These are phyloP conservation scores for Crithidia thermophila DNA, from an alignment of 208 protist species.

Conservation along the genomic window DNA sequence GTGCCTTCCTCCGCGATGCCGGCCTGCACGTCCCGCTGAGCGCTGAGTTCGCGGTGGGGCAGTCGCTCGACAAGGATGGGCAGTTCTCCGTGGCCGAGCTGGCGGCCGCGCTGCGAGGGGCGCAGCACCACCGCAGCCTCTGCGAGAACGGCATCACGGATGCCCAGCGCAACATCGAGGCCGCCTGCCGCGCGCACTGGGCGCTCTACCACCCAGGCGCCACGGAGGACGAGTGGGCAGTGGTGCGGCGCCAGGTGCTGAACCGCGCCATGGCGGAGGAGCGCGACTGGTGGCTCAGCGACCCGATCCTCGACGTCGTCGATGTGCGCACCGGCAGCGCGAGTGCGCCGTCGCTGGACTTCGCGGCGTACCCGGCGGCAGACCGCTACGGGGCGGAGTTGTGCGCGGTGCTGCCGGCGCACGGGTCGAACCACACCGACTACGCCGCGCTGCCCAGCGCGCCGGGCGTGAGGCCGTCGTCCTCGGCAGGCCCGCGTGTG, in stretches of 20 bases:
- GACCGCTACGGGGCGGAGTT: slow-evolving; percentile 76
- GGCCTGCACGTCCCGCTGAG: slow-evolving; percentile 76
- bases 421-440: slow-evolving; percentile 35
- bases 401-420: slow-evolving; percentile 55
- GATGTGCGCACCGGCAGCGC: slow-evolving; percentile 52
- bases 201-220: slow-evolving; percentile 76
- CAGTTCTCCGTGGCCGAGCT: slow-evolving; percentile 56
- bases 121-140: slow-evolving; percentile 48
- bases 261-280: slow-evolving; percentile 55
- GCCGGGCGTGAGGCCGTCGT: neutral
- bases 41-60: slow-evolving; percentile 79
- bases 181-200: slow-evolving; percentile 67
- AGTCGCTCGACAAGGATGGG: slow-evolving; percentile 62
- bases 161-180: slow-evolving; percentile 57
- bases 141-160: slow-evolving; percentile 61
- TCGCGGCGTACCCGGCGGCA: slow-evolving; percentile 46
- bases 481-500: slow-evolving; percentile 12
- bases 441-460: slow-evolving; percentile 21
- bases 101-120: slow-evolving; percentile 40
- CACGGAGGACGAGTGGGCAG: slow-evolving; percentile 78
- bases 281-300: slow-evolving; percentile 83
- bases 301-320: slow-evolving; percentile 73
- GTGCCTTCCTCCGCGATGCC: slow-evolving; percentile 66
- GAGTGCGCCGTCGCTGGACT: slow-evolving; percentile 30
- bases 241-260: slow-evolving; percentile 64